Base-by-base conservation (phyloP, 345 rosid genomes). In the Orychophragmus violaceus region DNA sequence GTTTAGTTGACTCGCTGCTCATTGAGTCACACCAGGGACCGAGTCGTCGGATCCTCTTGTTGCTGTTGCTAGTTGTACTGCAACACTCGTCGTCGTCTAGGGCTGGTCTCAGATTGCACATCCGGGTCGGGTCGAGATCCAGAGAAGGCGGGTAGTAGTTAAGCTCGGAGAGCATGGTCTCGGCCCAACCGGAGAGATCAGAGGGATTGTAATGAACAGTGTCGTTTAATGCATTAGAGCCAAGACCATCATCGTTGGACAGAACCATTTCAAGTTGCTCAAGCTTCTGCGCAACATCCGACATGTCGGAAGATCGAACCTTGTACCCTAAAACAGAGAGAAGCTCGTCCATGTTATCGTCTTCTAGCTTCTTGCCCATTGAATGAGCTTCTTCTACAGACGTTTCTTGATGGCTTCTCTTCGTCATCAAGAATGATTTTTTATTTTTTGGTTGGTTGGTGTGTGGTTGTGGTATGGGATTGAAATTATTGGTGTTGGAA, bases 171-270 rank as follows among this genome's bases (percentile, higher is more conserved):
- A 89, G 78, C 95, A 91, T 87, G 69, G 67, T 79, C 58, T 88
- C 71, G 13, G 84, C 79, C 96, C 96, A 92, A 0, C 76, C 60
- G 0, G 83, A 82, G 32, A 88, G 83, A 81, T 91, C 90, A 8
- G 97, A 83, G 1, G 97, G 97, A 29, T 91, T 88, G 51, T 81
- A 87, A 68, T 91, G 96, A 50, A 87, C 79, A 8, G 97, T 81
- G 12, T 85, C 92, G 5, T 81, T 70, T 8, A 75, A 59, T 29
- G 84, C 80, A 41, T 74, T 77, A 2, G 86, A 57, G 28, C 1
- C 48, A 58, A 28, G 28, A 37, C 74, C 86, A 70, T 88, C 90
- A 22, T 83, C 90, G 17, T 76, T 89, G 30, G 82, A 82, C 82
- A 89, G 80, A 10, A 79, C 95, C 79, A 78, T 79, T 78, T 92